These are phyloP conservation scores for Poa annua DNA, from an alignment of 176 grass and related monocot genomes.

Conservation along the genomic window DNA sequence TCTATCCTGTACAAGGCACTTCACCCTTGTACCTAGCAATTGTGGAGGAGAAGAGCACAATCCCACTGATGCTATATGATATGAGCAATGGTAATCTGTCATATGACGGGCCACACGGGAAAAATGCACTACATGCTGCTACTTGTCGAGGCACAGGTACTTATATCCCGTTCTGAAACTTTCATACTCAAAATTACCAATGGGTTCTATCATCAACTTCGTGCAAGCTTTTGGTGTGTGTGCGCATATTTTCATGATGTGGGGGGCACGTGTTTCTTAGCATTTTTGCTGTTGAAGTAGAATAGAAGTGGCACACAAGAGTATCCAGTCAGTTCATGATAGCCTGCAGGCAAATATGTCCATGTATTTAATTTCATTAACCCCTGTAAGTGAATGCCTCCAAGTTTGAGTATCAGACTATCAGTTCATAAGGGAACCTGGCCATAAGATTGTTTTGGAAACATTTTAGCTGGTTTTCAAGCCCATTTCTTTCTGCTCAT, in stretches of 20 bases:
- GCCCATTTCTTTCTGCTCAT: too few species aligned
- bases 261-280: too few species aligned
- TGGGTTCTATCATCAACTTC: neutral
- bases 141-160: neutral
- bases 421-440: neutral
- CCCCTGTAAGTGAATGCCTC: too few species aligned
- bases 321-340: too few species aligned
- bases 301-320: too few species aligned
- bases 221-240: neutral
- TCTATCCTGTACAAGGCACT: neutral
- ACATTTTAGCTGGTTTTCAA: too few species aligned
- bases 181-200: neutral
- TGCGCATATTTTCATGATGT: too few species aligned
- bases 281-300: too few species aligned
- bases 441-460: too few species aligned
- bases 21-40: neutral
- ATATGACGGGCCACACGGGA: neutral
- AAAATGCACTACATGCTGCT: neutral
- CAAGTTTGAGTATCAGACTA: too few species aligned
- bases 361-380: too few species aligned
- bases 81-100: neutral
- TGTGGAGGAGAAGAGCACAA: neutral
- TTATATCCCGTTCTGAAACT: neutral
- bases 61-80: neutral
- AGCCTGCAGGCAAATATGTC: too few species aligned